These are phyloP conservation scores for Hyphopichia khmerensis DNA, from an alignment of 1,139 yeast species.

Conservation along the genomic window DNA sequence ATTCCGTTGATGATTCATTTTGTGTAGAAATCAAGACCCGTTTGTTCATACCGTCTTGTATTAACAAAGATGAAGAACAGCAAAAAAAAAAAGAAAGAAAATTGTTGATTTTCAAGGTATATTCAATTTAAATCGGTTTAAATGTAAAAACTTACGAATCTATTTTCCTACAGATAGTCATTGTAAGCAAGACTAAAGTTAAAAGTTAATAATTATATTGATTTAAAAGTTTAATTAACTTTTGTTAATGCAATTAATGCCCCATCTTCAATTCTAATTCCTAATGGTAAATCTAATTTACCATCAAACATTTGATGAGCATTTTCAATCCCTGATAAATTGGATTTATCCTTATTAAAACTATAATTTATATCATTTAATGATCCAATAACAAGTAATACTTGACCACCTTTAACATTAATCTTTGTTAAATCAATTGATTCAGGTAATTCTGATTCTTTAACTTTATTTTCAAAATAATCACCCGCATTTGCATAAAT, in stretches of 20 bases:
- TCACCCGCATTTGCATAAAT: constrained; percentile 69
- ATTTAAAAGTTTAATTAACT: background rate
- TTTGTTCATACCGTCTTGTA: background rate
- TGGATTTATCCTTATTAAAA: constrained; percentile 47
- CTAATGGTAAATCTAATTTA: constrained; percentile 50
- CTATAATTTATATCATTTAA: constrained; percentile 55
- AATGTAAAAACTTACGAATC: no score
- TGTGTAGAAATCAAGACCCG: no score
- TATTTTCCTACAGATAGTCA: no score
- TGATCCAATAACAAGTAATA: constrained; percentile 62
- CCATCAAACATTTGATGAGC: constrained; percentile 72
- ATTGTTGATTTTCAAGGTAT: no score
- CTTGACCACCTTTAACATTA: constrained; percentile 22
- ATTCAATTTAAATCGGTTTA: no score
- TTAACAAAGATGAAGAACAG: no score
- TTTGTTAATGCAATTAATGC: constrained; percentile 61
- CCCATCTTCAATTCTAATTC: constrained; percentile 71
- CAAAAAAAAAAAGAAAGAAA: no score
- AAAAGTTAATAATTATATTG: background rate
- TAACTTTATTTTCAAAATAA: constrained; percentile 38
- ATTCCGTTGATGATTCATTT: no score
- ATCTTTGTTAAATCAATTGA: constrained; percentile 11
- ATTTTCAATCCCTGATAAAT: constrained; percentile 51
- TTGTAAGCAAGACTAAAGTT: no score
- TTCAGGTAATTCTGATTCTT: constrained; percentile 7